Evolutionary conservation across 2,329 filamentous ascomycete species (phyloP), one percentile per base, ranked within the genome.

Genomic region (Didymella exigua): DNA sequence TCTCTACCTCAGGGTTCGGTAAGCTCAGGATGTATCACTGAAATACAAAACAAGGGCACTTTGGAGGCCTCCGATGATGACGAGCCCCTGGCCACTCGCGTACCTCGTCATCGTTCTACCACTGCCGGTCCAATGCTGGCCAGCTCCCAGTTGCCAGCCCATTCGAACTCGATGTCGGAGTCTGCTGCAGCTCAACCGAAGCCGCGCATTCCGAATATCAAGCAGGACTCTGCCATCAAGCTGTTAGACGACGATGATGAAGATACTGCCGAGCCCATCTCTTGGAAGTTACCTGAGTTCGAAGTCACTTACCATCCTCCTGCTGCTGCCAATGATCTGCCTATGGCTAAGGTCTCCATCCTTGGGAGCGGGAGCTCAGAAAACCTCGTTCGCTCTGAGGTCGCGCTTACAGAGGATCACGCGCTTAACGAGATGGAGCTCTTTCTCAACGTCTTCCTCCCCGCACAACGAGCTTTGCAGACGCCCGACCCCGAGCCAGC

Each of bases 321-420:
- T 9, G 36, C 44, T n/a, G 43, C 41, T 13, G 41, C 59, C 4
- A 42, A 60, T 3, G 60, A 62, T 4, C 18, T 54, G 1, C 59
- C 61, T 13, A 40, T 31, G 45, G 58, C 76, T 61, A 61, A 73
- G 63, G 44, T 76, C 44, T 70, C 77, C 58, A 46, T 76, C 61
- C 67, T 76, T 9, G 36, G 36, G 8, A 5, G 3, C 11, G 24
- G 8, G 14, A n/a, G n/a, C n/a, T n/a, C n/a, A n/a, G 14, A 38
- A 60, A 59, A 74, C 61, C 50, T 79, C 61, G 31, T 75, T 49
- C 56, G 71, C 62, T 65, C 75, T 67, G 55, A 61, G n/a, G 31
- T 74, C 3, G 33, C 65, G 3, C 64, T 74, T 1, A 62, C 61
- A 0, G 53, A 59, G 8, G 70, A 73, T 41, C 65, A 71, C 34